Conservation (phyloP, 1,284 basidiomycete genomes). For the Crepidotus sp. region DNA sequence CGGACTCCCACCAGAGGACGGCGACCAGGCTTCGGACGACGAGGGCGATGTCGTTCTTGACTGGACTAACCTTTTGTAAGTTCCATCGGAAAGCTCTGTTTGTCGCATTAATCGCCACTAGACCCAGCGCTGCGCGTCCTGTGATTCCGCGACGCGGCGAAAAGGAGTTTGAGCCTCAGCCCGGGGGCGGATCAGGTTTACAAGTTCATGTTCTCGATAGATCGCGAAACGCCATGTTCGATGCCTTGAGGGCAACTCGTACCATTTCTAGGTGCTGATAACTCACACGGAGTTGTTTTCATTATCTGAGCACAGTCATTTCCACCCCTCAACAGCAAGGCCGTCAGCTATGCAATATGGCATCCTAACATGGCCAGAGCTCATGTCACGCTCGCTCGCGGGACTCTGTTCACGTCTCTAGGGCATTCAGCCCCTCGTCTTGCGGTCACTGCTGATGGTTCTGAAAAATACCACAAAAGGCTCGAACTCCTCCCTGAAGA, state of each 20-base stretch:
- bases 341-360: constrained; percentile 69
- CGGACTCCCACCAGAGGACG: constrained; percentile 27
- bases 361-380: constrained; percentile 53
- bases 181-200: constrained; percentile 68
- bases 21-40: constrained; percentile 38
- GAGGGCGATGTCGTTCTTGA: constrained; percentile 39
- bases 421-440: constrained; percentile 61
- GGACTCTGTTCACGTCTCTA: constrained; percentile 71
- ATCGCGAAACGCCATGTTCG: constrained; percentile 76
- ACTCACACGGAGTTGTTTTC: constrained; percentile 8
- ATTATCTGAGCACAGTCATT: constrained; percentile 2
- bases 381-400: constrained; percentile 61
- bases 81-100: constrained; percentile 5
- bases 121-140: constrained; percentile 33
- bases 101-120: constrained; percentile 16
- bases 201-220: constrained; percentile 68
- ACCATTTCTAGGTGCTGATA: constrained; percentile 59
- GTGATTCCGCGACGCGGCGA: constrained; percentile 87
- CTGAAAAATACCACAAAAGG: constrained; percentile 42
- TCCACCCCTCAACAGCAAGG: constrained; percentile 45
- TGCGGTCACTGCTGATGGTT: constrained; percentile 23
- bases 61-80: constrained; percentile 37
- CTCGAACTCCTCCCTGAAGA: constrained; percentile 93
- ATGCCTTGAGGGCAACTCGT: constrained; percentile 64
- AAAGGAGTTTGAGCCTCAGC: constrained; percentile 88